Base-by-base conservation (phyloP, 2,329 filamentous ascomycete species). In the Fusarium clavum region DNA sequence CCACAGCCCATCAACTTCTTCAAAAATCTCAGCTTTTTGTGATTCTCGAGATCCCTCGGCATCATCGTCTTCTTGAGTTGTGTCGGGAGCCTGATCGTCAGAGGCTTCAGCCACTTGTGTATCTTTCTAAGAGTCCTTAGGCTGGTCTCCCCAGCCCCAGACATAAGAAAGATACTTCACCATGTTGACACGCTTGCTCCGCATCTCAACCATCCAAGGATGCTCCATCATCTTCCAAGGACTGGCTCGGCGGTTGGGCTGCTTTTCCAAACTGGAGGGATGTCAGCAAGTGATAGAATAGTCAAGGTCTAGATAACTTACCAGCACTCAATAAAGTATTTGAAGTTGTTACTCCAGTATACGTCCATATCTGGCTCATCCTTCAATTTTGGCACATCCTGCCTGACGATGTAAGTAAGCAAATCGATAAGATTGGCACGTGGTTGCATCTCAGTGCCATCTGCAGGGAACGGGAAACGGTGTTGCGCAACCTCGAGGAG, bases 271-370 rank as follows among this genome's bases (percentile, higher is more conserved):
- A 83, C 96, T 98, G 70, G 46, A 32, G 55, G 41, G 9, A 63
- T 57, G 72, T 81, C 68, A 78, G 74, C 49, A 70, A 24, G 29
- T 20, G 4, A 38, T 46, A 30, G 32, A 41, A 14, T n/a, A 32
- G 6, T 16, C 27, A 25, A 8, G 9, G 12, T 14, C n/a, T 8
- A 18, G 8, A 14, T 20, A 58, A 90, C 93, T 79, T 88, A 98
- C 95, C 96, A 98, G 88, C 94, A 98, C 83, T 98, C 94, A 75
- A 99, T 98, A 76, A 99, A 99, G 80, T 98, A 98, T 81, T 99
- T 99, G 83, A 99, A 98, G 77, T 93, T 97, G 74, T 97, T 93
- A 74, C 93, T 97, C 96, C 96, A 99, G 78, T 91, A 91, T 73
- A 99, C 97, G 63, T 91, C 91, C 73, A 92, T 93, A 32, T 94